Evolutionary conservation across 495 filamentous ascomycete species (phyloP), one percentile per base, ranked within the genome.

Genomic region (Cercophora sp.): DNA sequence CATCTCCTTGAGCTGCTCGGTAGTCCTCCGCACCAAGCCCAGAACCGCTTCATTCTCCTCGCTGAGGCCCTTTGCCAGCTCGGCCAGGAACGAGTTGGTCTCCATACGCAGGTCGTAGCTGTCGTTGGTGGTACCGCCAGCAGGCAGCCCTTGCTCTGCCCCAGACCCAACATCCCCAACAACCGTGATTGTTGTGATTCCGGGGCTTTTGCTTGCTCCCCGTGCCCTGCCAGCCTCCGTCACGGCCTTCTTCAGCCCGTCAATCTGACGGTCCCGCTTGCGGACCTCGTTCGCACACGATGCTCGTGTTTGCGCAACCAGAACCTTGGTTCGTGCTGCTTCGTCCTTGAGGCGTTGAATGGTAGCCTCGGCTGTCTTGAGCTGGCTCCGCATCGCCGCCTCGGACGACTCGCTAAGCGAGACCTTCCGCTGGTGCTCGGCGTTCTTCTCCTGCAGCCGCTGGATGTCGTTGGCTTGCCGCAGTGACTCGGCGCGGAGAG

Each of bases 21-120:
- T 71, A 2, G 88, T 88, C 40, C 81, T 79, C 47, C 86, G 75
- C 18, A 95, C 73, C 34, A 96, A 75, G 1, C 74, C 75, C 8
- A 93, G 84, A 19, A 98, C 63, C 1, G 80, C 79, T 64, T 97
- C 93, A 57, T 98, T 98, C 67, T 98, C 93, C 58, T 96, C 91
- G 57, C 91, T 95, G 29, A 97, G 71, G 13, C 82, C 84, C 70
- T 91, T 89, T 18, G 89, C 89, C 51, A 97, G 70, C 61, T 91
- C 82, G 1, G 93, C 95, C 39, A 98, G 73, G 65, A 96, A 97
- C 41, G 89, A 87, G 16, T 89, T 91, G 4, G 93, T 96, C 70
- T 97, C 94, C 57, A 86, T 80, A 48, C 83, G 80, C 52, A 97
- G 66, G 59, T 81, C 87, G 67, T 93, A 90, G 31, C 74, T 79